Base-by-base conservation (phyloP, 2,329 filamentous ascomycete species). In the Colletotrichum trifolii region DNA sequence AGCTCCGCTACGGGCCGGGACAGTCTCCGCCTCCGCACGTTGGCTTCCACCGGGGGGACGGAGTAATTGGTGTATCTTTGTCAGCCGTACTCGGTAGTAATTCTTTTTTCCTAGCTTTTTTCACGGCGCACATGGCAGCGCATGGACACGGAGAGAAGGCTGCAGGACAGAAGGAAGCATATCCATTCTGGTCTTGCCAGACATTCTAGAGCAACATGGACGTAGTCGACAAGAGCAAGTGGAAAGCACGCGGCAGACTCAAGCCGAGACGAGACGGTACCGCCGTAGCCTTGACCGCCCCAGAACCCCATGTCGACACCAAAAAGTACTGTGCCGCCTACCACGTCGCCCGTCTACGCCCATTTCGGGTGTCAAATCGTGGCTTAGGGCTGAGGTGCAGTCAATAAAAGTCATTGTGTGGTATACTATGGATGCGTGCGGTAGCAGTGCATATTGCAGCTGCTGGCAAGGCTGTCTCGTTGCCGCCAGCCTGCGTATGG, bases 331-430 rank as follows among this genome's bases (percentile, higher is more conserved):
- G 39, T 55, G 56, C 57, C 13, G 15, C 15, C 12, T 13, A 13
- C 42, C 8, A n/a, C 13, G 42, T 13, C n/a, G 10, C 42, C 57
- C 49, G 13, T 8, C 57, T 5, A 8, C 34, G 36, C 42, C 43
- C 9, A 34, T 56, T 40, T 47, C 25, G 54, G 60, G 17, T 35
- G 42, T 53, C 52, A 36, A 12, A 62, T n/a, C 13, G 47, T 61
- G 64, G 55, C 64, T 67, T 49, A 61, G 55, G 64, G 64, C 55
- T 57, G 64, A 60, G 48, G 36, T 42, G 61, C 45, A 53, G 42
- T 58, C 47, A 67, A 60, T 53, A 65, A 47, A 25, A 50, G 52
- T 34, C 47, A 40, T 13, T 36, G 47, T 33, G 25, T 36, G 25
- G 25, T 25, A 25, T 25, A 25, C 25, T 25, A 25, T 25, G 25